Conservation (phyloP, 2,329 filamentous ascomycete genomes). For the Triangularia verruculosa region DNA sequence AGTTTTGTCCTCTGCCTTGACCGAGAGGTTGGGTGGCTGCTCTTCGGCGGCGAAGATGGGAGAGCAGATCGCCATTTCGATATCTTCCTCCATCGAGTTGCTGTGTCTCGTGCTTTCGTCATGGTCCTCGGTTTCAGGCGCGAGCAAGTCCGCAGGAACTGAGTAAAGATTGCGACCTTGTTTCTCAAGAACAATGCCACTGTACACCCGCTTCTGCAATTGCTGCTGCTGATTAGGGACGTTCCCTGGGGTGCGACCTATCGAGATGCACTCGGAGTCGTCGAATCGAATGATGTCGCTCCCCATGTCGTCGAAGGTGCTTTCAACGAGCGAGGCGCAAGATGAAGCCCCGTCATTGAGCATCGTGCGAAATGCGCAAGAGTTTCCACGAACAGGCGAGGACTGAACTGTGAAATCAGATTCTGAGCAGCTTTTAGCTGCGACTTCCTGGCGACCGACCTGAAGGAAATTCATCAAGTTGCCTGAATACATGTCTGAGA, state of each 20-base stretch:
- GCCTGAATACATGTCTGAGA: neutral
- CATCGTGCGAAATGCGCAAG: constrained; percentile 20
- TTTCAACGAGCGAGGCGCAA: constrained; percentile 3
- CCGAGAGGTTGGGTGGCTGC: neutral
- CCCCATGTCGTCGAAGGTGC: constrained; percentile 8
- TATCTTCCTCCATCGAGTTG: neutral
- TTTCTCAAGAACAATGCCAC: neutral
- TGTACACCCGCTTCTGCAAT: neutral
- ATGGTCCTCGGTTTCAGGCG: neutral
- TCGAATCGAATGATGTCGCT: constrained; percentile 15
- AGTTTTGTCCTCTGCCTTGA: neutral
- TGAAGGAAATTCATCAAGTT: neutral
- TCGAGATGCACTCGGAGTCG: constrained; percentile 20
- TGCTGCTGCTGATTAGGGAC: neutral
- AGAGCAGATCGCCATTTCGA: neutral
- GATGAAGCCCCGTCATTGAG: constrained; percentile 13
- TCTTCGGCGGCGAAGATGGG: neutral
- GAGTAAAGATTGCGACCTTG: neutral
- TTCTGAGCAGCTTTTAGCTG: neutral
- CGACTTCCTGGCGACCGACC: neutral
- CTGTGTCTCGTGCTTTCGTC: neutral
- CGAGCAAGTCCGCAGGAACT: neutral
- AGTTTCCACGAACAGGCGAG: constrained; percentile 12
- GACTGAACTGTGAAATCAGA: neutral
- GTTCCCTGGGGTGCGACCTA: constrained; percentile 16